Evolutionary conservation across 129 eudicot genomes (phyloP), one percentile per base, ranked within the genome.

Genomic region (Flaveria robusta): DNA sequence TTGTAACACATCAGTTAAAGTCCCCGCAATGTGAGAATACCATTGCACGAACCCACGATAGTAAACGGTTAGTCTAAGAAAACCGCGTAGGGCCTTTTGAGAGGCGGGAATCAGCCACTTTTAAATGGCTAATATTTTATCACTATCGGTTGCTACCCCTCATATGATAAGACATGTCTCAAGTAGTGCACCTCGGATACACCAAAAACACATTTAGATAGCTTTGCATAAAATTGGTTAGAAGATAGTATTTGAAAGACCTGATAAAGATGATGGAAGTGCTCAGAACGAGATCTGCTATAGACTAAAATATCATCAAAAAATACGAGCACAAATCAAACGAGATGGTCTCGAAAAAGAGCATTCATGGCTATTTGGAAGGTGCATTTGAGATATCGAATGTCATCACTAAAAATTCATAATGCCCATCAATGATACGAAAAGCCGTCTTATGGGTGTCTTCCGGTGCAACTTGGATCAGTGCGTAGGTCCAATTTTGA

Each of bases 381-480:
- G 62, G 62, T 0, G 62, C 74, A 6, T 70, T 56, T 4, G 64
- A 56, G 13, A 56, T 13, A 4, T 34, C 31, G 34, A 67, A 67
- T 2, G 72, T 52, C 34, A 41, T 41, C 0, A 67, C 72, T 27
- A 13, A 22, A 7, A 56, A 56, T 13, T 56, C 31, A 9, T 68
- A 70, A 9, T 70, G 60, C 2, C 74, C 8, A 15, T 70, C 43
- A 0, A 7, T 55, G 14, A 62, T 51, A 1, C 47, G 63, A 51
- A 71, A 71, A 4, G 47, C 27, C 1, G 64, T 71, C 12, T 71
- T 50, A 3, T 71, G 64, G 0, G 75, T 71, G n/a, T 71, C 63
- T 0, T n/a, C 27, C 2, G 47, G 27, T 29, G 63, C 47, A 0
- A 71, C 75, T 0, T 29, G 64, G 3, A 50, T 71, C 31, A 1